Base-by-base conservation (phyloP, 805 yeast species). In the Lipomyces sp. region DNA sequence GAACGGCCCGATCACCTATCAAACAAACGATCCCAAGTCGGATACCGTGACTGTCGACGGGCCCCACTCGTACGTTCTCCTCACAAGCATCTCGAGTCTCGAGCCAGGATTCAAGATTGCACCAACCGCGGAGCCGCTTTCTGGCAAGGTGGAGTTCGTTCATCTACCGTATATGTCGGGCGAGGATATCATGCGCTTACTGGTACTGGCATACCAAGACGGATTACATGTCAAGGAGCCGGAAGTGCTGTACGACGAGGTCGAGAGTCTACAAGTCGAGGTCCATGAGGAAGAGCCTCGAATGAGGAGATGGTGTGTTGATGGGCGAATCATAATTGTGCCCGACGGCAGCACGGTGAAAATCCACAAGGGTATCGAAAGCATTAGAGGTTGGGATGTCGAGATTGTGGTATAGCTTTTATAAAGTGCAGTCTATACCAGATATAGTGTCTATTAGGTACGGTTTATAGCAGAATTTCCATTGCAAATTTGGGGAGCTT, bases 101-200 rank as follows among this genome's bases (percentile, higher is more conserved):
- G 93, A 84, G 64, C 72, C 79, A 4, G 74, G 74, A 0, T 84
- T 83, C 59, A 70, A 66, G 24, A 82, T 84, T 13, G 82, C 86
- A 47, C 93, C 93, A 0, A 47, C 64, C 1, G 81, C 85, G 0
- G 60, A 70, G 37, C 71, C 80, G 4, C 65, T 71, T 3, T 68
- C 74, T 8, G 63, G 61, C 11, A 63, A 64, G 19, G 63, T 82
- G n/a, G 75, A 74, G 59, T 59, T 78, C 43, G 67, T 83, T 0
- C 66, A 74, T 14, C 75, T 83, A 51, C 68, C 67, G 1, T 70
- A 72, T 26, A 56, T 63, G 35, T 49, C 59, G 2, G 63, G 66
- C 16, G 64, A 66, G 10, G 65, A 68, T 10, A 72, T 81, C 14
- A 69, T 82, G 75, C 74, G 77, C 8, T 69, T 85, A 16, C 77